Conservation (phyloP, 345 rosid species). For the Adansonia digitata region DNA sequence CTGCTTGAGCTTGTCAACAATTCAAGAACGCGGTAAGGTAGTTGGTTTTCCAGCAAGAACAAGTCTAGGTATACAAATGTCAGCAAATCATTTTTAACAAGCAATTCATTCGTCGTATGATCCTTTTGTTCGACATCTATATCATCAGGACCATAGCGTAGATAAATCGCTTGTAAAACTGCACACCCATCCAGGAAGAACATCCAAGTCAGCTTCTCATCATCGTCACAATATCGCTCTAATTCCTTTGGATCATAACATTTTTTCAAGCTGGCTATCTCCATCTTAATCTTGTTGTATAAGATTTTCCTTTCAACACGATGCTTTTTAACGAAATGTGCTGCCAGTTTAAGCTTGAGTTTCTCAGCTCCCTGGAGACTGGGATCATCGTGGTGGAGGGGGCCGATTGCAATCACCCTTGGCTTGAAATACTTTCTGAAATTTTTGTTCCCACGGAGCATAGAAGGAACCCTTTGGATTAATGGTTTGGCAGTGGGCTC, state of each 20-base stretch:
- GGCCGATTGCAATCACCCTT: constrained; percentile 18
- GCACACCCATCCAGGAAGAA: constrained; percentile 26
- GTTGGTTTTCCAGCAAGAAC: constrained; percentile 28
- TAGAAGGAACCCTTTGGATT: constrained; percentile 11
- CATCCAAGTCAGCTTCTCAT: constrained; percentile 17
- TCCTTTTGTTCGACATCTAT: too few relatives aligned
- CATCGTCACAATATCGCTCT: neutral
- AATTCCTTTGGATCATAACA: constrained; percentile 8
- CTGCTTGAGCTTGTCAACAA: neutral
- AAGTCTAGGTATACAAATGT: constrained; percentile 15
- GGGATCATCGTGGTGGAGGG: constrained; percentile 17
- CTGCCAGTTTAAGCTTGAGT: constrained; percentile 1
- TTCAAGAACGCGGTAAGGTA: constrained; percentile 21
- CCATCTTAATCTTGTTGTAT: neutral
- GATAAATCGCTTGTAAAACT: constrained; percentile 3
- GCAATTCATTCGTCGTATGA: neutral
- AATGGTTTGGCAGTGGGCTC: neutral
- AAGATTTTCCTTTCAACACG: neutral
- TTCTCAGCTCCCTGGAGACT: neutral
- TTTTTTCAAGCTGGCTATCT: neutral
- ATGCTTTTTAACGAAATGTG: neutral
- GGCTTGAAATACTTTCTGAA: constrained; percentile 14
- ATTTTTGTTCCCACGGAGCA: neutral
- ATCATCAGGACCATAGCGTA: neutral
- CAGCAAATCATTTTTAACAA: neutral